These are phyloP conservation scores for Jimgerdemannia flammicorona DNA, from an alignment of 192 early-diverging fungal genomes.

Conservation along the genomic window DNA sequence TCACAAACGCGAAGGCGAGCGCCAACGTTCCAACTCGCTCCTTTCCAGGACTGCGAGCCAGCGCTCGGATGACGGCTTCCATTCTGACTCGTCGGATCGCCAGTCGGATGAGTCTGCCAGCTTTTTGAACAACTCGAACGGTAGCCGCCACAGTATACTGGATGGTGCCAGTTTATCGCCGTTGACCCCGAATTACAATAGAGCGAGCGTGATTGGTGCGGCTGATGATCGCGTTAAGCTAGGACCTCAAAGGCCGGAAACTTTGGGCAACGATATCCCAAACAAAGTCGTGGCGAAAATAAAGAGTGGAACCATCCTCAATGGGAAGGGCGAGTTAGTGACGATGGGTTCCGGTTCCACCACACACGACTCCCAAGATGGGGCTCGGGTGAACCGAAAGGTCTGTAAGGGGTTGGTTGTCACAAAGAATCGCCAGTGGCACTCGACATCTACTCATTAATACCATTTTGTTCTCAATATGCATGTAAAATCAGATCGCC, in stretches of 20 bases:
- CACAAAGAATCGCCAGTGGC: too few relatives aligned
- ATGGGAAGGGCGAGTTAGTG: background rate
- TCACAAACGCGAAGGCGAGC: background rate
- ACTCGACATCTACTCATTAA: too few relatives aligned
- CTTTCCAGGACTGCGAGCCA: background rate
- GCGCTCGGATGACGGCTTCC: background rate
- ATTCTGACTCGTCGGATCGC: background rate
- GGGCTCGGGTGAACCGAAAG: background rate
- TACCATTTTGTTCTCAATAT: background rate
- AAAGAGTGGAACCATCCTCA: background rate
- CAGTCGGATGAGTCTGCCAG: background rate
- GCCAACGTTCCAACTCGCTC: background rate
- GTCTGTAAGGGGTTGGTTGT: background rate
- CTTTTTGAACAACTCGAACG: background rate
- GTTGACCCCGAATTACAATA: background rate
- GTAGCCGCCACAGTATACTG: background rate
- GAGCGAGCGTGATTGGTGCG: background rate
- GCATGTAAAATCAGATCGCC: background rate
- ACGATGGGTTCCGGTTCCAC: background rate
- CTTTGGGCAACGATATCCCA: background rate
- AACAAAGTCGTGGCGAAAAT: background rate
- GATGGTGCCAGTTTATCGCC: background rate
- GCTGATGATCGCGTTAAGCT: background rate
- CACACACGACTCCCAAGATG: background rate
- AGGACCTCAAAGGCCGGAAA: background rate